phyloP scores from a whole-genome alignment of 2,329 filamentous ascomycete genomes.

The Alternaria postmessia region DNA sequence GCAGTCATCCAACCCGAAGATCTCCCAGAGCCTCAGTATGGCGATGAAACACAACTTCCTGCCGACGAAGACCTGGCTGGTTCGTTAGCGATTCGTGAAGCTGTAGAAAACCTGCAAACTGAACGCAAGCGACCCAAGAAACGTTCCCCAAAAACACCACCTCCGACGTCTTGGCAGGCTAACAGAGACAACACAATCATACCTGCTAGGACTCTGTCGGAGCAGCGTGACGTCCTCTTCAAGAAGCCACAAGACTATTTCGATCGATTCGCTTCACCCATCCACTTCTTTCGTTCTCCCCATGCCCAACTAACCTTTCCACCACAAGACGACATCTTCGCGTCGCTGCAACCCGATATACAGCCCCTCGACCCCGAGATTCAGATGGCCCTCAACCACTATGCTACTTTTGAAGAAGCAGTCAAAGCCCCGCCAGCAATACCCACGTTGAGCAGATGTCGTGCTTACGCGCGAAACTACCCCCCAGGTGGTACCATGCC shows the following conservation, averaged over 20 bases:
- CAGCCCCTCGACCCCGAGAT: conserved; percentile 41
- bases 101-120: conserved; percentile 11
- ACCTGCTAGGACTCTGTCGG: conserved; percentile 40
- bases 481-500: conserved; percentile 50
- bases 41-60: conserved; percentile 43
- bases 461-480: conserved; percentile 51
- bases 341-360: conserved; percentile 36
- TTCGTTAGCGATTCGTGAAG: conserved; percentile 17
- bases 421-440: conserved; percentile 17
- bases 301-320: conserved; percentile 39
- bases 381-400: conserved; percentile 41
- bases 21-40: conserved; percentile 39
- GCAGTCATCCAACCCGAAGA: conserved; percentile 28
- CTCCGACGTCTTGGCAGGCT: conserved; percentile 38
- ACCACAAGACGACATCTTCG: conserved; percentile 33
- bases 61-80: conserved; percentile 39
- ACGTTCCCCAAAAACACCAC: conserved; percentile 26
- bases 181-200: conserved; percentile 37
- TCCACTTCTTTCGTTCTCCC: conserved; percentile 60
- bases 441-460: conserved; percentile 39
- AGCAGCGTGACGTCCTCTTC: conserved; percentile 52
- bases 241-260: conserved; percentile 54
- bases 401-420: conserved; percentile 28
- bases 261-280: conserved; percentile 60
- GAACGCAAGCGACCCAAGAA: conserved; percentile 23